Evolutionary conservation across 2,329 filamentous ascomycete species (phyloP).

Genomic region (Lasiodiplodia sp.): DNA sequence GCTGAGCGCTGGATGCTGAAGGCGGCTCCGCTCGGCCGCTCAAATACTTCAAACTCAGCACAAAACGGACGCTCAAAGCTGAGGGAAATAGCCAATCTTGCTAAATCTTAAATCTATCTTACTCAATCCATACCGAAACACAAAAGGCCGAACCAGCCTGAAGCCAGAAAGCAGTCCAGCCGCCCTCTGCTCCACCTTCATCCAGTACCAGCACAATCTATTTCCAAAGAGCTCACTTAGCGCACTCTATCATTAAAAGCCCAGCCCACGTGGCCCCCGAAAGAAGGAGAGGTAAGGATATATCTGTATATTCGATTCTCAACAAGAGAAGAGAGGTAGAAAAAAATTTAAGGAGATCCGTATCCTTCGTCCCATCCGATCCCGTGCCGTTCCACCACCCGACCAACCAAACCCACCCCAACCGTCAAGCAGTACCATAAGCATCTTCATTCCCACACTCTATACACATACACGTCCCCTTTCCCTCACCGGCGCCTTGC

Average conservation of each 20-base stretch:
- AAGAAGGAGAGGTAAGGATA: neutral
- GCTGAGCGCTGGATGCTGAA: too few relatives aligned
- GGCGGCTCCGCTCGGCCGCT: too few relatives aligned
- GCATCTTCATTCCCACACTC: conserved; percentile 2
- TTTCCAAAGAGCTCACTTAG: neutral
- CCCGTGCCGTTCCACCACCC: neutral
- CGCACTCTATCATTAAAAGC: neutral
- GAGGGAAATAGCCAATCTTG: neutral
- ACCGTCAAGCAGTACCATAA: neutral
- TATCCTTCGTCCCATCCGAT: neutral
- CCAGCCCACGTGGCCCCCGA: neutral
- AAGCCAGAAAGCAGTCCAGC: neutral
- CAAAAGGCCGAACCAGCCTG: neutral
- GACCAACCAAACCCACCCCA: neutral
- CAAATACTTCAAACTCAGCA: neutral
- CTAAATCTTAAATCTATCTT: neutral
- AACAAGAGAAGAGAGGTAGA: neutral
- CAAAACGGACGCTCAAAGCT: neutral
- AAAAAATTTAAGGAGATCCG: conserved; percentile 6
- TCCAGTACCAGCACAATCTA: neutral
- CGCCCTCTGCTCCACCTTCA: neutral
- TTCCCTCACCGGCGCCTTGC: neutral
- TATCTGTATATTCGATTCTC: neutral
- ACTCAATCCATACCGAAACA: neutral
- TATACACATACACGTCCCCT: neutral